Base-by-base conservation (phyloP, 768 basidiomycete genomes). In the Russula ochroleuca region DNA sequence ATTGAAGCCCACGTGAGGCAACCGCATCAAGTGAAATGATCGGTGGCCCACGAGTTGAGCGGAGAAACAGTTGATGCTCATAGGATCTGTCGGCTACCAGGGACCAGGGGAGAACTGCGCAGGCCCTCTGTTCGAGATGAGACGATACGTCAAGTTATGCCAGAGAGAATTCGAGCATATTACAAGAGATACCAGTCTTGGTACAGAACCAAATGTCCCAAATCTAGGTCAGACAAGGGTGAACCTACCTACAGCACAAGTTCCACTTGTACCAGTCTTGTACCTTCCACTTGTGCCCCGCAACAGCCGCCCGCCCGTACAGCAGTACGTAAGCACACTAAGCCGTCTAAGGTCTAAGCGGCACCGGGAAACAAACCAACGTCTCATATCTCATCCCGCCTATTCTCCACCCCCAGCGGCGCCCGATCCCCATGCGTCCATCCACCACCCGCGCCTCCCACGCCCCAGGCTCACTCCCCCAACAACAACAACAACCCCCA, bases 371-470 rank as follows among this genome's bases (percentile, higher is more conserved):
- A 28, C 28, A 28, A 28, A 28, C 28, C 2, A 28, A 28, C 28
- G 28, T 28, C 28, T 28, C 28, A 28, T 5, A 28, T 28, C 28
- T n/a, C n/a, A n/a, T n/a, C 28, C 28, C 28, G 28, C 28, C 28
- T 28, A 28, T 28, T 28, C 28, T 28, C 35, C 35, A 2, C 35
- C 3, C 3, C 35, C 35, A 28, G 28, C 40, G 40, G 17, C 40
- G 15, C 40, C 40, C 43, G 19, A 43, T 21, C 19, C 61, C 21
- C 19, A 62, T 63, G 62, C 62, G 49, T 19, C 40, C 33, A 9
- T 62, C 62, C 28, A 23, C 13, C 38, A 40, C 38, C 79, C 19
- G 76, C 81, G 1, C 77, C 69, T 69, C 82, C 84, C 48, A 77
- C 76, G 21, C 84, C 83, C 15, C 81, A 85, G 67, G 47, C 75